phyloP scores from a whole-genome alignment of 2,329 filamentous ascomycete genomes.

The Pyricularia sp. region DNA sequence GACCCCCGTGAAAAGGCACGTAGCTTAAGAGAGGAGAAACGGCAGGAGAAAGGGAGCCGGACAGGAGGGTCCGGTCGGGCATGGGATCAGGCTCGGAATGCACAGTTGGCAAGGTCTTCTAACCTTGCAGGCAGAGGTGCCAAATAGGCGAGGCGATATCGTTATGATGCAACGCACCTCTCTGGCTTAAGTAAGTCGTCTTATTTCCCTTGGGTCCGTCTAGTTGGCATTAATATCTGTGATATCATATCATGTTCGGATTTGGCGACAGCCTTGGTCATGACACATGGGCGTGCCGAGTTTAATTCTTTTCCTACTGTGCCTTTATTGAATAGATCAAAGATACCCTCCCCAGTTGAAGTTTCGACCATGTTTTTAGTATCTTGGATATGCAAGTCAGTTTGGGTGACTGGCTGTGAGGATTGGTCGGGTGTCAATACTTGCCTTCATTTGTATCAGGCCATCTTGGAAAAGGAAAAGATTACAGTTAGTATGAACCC shows the following conservation, averaged over 20 bases:
- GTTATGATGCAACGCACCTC: too few relatives aligned
- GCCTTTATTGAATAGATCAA: background rate
- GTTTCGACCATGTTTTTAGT: background rate
- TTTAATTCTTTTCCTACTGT: background rate
- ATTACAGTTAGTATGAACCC: background rate
- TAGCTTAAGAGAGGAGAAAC: conserved; percentile 54
- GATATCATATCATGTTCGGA: background rate
- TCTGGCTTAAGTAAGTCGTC: background rate
- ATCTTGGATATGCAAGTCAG: background rate
- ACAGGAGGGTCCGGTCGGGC: conserved; percentile 36
- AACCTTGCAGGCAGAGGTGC: conserved; percentile 44
- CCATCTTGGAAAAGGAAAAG: background rate
- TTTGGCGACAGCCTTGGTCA: background rate
- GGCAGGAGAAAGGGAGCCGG: conserved; percentile 41
- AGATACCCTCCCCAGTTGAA: background rate
- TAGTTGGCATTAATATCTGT: background rate
- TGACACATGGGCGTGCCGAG: background rate
- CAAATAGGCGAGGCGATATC: conserved; percentile 20
- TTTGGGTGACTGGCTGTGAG: background rate
- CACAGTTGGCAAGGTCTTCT: conserved; percentile 38
- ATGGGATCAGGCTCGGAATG: conserved; percentile 47
- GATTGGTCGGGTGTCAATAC: background rate
- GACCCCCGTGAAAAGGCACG: conserved; percentile 76
- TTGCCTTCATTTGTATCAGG: background rate
- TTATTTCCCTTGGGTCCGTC: background rate